phyloP scores from a whole-genome alignment of 805 yeast genomes.

The Ogataea zsoltii region DNA sequence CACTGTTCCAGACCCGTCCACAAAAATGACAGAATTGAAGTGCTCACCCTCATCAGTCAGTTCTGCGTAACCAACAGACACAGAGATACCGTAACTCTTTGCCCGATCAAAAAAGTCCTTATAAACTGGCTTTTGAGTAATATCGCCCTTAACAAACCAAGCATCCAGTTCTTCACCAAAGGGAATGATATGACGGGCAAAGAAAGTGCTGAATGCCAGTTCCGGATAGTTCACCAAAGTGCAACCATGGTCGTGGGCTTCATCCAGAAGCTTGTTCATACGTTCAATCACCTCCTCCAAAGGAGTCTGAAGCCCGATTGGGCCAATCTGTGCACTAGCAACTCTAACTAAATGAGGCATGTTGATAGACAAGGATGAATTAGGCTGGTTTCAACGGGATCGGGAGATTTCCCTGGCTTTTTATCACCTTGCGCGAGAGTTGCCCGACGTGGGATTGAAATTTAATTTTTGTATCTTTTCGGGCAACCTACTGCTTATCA shows the following conservation, averaged over 20 bases:
- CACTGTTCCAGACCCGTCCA: constrained; percentile 34
- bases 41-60: constrained; percentile 40
- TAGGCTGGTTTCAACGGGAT: too few species aligned
- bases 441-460: background rate
- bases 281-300: constrained; percentile 33
- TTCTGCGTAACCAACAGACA: constrained; percentile 41
- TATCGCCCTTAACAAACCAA: constrained; percentile 39
- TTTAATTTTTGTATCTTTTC: background rate
- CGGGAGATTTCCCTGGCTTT: background rate
- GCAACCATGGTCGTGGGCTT: constrained; percentile 27
- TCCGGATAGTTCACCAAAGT: constrained; percentile 38
- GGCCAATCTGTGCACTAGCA: constrained; percentile 37
- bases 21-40: constrained; percentile 36
- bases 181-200: constrained; percentile 36
- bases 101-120: constrained; percentile 41
- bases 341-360: constrained; percentile 19
- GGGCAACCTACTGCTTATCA: background rate
- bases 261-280: constrained; percentile 29
- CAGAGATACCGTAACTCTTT: constrained; percentile 30
- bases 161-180: constrained; percentile 35
- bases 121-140: constrained; percentile 25
- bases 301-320: constrained; percentile 33
- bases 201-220: constrained; percentile 21
- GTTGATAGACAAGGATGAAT: too few species aligned
- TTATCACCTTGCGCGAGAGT: background rate